Percentiles rank a stretch among this genome's conserved stretches.
Evolutionary conservation across 306 rosid species (phyloP).

Genomic region (Ormosia emarginata): DNA sequence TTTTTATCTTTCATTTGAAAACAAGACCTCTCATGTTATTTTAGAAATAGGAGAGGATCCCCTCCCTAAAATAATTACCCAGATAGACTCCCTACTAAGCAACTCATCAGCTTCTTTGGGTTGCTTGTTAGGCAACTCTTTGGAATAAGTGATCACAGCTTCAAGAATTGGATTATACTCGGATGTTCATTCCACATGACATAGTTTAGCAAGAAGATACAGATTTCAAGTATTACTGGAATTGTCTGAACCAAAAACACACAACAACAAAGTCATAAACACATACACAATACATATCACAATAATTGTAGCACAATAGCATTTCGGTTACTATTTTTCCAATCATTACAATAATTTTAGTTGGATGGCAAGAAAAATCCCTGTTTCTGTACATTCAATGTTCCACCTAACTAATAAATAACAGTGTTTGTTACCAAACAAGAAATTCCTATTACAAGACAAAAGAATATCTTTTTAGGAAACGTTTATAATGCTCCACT

Average conservation of each 20-base stretch:
- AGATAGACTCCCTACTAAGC: constrained; percentile 63
- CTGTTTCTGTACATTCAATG: no score
- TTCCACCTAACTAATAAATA: no score
- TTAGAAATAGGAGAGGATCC: no score
- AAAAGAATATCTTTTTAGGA: no score
- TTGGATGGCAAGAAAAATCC: no score
- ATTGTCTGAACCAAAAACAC: background rate
- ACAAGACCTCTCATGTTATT: no score
- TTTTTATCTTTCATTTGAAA: no score
- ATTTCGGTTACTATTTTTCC: constrained; percentile 43
- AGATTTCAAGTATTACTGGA: background rate
- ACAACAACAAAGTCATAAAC: background rate
- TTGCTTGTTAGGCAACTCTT: constrained; percentile 66
- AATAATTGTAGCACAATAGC: background rate
- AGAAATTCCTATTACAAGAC: no score
- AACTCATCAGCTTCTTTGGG: constrained; percentile 65
- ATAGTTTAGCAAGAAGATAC: background rate
- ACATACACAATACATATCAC: background rate
- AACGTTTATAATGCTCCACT: no score
- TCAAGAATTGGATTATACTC: no score
- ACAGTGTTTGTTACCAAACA: no score
- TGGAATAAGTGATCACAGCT: constrained; percentile 56
- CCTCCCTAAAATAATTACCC: constrained; percentile 54
- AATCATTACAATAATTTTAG: constrained; percentile 65
- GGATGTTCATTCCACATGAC: constrained; percentile 25